phyloP scores from a whole-genome alignment of 23 red algal species.

The Gracilariopsis chorda region DNA sequence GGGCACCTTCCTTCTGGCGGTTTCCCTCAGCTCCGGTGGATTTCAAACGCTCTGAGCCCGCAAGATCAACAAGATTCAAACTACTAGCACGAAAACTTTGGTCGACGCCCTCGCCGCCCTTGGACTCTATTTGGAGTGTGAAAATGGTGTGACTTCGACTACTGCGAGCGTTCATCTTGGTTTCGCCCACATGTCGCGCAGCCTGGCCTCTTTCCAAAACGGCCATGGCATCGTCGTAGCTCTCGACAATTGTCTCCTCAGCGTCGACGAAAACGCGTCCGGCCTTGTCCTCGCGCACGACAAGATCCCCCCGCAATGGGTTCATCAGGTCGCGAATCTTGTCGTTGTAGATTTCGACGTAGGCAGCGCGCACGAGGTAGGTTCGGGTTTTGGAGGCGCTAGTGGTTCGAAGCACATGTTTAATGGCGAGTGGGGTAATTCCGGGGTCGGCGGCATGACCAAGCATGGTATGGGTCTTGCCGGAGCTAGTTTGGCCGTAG shows the following conservation, averaged over 20 bases:
- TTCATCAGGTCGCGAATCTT: slow-evolving; percentile 89
- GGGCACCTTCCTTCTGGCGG: slow-evolving; percentile 76
- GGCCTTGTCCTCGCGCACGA: slow-evolving; percentile 40
- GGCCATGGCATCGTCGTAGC: slow-evolving; percentile 57
- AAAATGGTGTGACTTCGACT: slow-evolving; percentile 89
- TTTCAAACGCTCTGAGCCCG: slow-evolving; percentile 86
- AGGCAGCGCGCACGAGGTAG: slow-evolving; percentile 58
- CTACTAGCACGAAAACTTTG: slow-evolving; percentile 57
- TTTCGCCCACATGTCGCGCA: slow-evolving; percentile 71
- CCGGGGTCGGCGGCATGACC: slow-evolving; percentile 79
- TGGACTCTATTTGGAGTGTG: slow-evolving; percentile 72
- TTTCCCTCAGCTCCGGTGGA: slow-evolving; percentile 72
- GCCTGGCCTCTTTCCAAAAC: slow-evolving; percentile 75
- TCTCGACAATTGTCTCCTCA: slow-evolving; percentile 60
- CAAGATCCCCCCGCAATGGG: slow-evolving; percentile 1
- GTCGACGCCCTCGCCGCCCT: slow-evolving; percentile 47
- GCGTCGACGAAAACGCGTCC: slow-evolving; percentile 72
- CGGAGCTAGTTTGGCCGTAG: slow-evolving; percentile 95
- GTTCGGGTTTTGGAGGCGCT: slow-evolving; percentile 18
- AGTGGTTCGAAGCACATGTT: slow-evolving; percentile 69
- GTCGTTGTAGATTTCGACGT: slow-evolving; percentile 96
- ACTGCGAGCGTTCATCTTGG: slow-evolving; percentile 81
- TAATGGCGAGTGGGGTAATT: slow-evolving; percentile 69
- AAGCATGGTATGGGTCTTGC: slow-evolving; percentile 96
- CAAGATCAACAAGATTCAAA: slow-evolving; percentile 91